A percentile compares a stretch with the other conserved stretches of the same genome.
These are phyloP conservation scores for Heterobasidion irregulare DNA, from an alignment of 1,284 basidiomycete species.

Conservation along the genomic window DNA sequence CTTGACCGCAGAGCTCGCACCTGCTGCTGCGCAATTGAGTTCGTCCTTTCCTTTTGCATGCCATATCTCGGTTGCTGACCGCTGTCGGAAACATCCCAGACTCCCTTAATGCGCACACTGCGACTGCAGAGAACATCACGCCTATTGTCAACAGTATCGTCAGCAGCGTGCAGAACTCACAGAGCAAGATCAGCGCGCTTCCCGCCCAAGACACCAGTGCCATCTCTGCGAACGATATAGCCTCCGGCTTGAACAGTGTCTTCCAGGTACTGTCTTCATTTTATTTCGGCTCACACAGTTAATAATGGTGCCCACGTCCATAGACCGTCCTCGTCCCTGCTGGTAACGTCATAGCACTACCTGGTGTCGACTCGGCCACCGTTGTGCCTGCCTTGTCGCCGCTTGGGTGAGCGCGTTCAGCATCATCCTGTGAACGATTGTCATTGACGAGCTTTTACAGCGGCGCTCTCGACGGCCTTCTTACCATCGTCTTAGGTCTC, in stretches of 20 bases:
- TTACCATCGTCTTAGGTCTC: neutral
- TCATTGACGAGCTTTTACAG: neutral
- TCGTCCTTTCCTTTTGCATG: neutral
- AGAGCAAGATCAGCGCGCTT: neutral
- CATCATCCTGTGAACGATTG: neutral
- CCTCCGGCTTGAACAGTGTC: neutral
- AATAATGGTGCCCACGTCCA: neutral
- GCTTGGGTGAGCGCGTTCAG: neutral
- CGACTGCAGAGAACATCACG: neutral
- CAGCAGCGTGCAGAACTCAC: neutral
- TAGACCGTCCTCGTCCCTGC: neutral
- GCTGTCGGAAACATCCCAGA: neutral
- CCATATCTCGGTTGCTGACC: neutral
- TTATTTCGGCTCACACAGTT: neutral
- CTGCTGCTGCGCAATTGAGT: neutral
- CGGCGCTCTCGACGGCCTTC: neutral
- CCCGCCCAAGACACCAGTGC: neutral
- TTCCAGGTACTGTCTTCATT: neutral
- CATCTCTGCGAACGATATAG: neutral
- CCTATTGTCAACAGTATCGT: slow-evolving; percentile 1
- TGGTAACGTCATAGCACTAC: neutral
- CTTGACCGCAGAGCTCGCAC: neutral
- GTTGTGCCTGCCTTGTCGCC: neutral
- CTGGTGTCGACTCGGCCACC: neutral
- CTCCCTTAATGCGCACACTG: neutral